Conservation (phyloP, 208 protist genomes). For the Trypanosoma theileri region DNA sequence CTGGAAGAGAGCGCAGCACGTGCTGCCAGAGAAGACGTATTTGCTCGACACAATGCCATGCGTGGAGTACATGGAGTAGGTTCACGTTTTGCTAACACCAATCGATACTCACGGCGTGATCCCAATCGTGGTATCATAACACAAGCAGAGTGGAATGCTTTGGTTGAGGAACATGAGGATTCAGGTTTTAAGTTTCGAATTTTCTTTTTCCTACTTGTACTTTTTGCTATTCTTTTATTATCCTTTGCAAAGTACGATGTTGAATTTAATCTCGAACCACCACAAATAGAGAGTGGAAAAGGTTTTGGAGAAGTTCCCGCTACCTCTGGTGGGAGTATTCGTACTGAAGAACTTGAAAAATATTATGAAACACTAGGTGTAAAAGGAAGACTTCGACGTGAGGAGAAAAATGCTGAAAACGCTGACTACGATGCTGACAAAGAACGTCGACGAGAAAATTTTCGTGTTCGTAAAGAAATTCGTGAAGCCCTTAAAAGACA, state of each 20-base stretch:
- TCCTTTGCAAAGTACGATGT: conserved; percentile 77
- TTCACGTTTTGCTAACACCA: conserved; percentile 30
- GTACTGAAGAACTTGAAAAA: conserved; percentile 47
- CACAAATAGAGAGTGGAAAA: conserved; percentile 72
- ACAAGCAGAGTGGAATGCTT: conserved; percentile 69
- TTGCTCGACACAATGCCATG: conserved; percentile 31
- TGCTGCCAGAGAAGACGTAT: conserved; percentile 42
- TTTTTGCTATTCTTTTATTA: conserved; percentile 52
- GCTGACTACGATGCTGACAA: conserved; percentile 44
- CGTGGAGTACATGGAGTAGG: conserved; percentile 12
- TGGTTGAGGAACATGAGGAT: conserved; percentile 75
- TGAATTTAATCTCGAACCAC: conserved; percentile 84
- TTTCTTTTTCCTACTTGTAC: conserved; percentile 54
- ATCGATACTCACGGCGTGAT: conserved; percentile 43
- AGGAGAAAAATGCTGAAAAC: neutral
- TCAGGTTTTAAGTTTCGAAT: conserved; percentile 71
- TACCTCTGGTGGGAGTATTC: conserved; percentile 16
- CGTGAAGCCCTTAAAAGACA: conserved; percentile 63
- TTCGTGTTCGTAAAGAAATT: conserved; percentile 72
- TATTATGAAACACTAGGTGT: conserved; percentile 80
- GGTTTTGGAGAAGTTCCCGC: conserved; percentile 64
- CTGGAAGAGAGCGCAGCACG: conserved; percentile 57
- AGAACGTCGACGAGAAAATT: conserved; percentile 73
- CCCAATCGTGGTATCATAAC: conserved; percentile 77
- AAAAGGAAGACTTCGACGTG: conserved; percentile 43